Evolutionary conservation across 257 asterid genomes (phyloP), one percentile per base, ranked within the genome.

Genomic region (Mentha longifolia): DNA sequence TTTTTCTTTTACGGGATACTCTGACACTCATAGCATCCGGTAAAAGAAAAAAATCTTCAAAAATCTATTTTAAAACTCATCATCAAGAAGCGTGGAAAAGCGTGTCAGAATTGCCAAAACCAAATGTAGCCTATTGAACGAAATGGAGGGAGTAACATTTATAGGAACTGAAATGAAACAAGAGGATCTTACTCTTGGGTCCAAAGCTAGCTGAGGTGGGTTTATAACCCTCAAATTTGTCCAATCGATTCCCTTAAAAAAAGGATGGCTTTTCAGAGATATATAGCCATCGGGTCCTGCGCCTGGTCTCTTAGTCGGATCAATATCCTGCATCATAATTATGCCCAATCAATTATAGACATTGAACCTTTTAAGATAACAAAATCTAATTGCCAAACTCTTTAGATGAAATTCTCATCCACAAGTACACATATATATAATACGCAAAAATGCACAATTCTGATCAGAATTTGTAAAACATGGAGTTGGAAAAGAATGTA

Each of bases 281-380:
- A 85, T 77, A 78, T 92, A 95, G 61, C 99, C 98, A 56, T 74
- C 85, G 3, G 85, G 88, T 60, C 99, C 99, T 13, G 95, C 98
- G 9, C 99, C 98, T 14, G 95, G 98, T 72, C 99, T 80, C 71
- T 87, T 80, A 80, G 92, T 84, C 22, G 99, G 99, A 65, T 95
- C 98, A 49, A 76, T 85, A 75, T 95, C 95, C 99, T 95, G 84
- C 61, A 74, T 14, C 68, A 61, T 1, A 5, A 35, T 5, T 35
- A 35, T 35, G 39, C 39, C 8, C 39, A 35, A 35, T 35, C 39
- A 35, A 7, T 35, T 35, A 35, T 35, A 35, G 39, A 35, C 39
- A 35, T 35, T 7, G 39, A 35, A 35, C 39, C 39, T 5, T 35
- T 35, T 7, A 35, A 14, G 10, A 15, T 45, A 45, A 42, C 3